phyloP scores from a whole-genome alignment of 1,139 yeast genomes.

The Arxiozyma slooffiae region DNA sequence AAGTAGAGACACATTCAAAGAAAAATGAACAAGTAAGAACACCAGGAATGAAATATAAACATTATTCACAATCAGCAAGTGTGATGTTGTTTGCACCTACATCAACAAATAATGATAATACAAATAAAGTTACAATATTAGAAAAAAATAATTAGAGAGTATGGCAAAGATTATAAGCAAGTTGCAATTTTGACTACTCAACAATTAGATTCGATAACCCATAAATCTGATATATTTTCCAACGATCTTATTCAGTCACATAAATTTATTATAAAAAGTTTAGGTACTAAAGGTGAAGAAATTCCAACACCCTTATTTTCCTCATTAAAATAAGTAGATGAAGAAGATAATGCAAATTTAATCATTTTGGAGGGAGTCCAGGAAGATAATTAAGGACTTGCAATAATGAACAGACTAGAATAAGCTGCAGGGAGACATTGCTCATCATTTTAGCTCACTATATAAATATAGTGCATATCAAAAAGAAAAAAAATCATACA shows the following conservation, averaged over 20 bases:
- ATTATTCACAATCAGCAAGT: conserved; percentile 82
- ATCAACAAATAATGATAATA: conserved; percentile 4
- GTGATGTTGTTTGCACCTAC: conserved; percentile 54
- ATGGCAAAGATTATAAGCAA: conserved; percentile 13
- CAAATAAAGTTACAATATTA: conserved; percentile 8
- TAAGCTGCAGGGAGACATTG: conserved; percentile 67
- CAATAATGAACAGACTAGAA: conserved; percentile 80
- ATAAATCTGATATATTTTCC: conserved; percentile 7
- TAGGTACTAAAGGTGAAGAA: conserved; percentile 52
- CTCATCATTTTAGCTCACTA: neutral
- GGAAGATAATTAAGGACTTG: conserved; percentile 71
- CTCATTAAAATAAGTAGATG: conserved; percentile 63
- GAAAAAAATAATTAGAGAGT: conserved; percentile 10
- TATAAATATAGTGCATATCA: too few relatives aligned
- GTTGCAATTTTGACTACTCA: conserved; percentile 30
- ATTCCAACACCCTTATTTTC: conserved; percentile 71
- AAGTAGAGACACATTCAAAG: conserved; percentile 53
- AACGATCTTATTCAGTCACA: conserved; percentile 7
- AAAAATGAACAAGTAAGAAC: conserved; percentile 69
- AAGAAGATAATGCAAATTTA: conserved; percentile 42
- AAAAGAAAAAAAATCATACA: too few relatives aligned
- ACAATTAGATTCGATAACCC: conserved; percentile 8
- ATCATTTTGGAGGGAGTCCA: conserved; percentile 66
- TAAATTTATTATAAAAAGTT: conserved; percentile 34
- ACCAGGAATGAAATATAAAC: conserved; percentile 96